These are phyloP conservation scores for Asparagopsis taxiformis DNA, from an alignment of 31 red algal species.

Conservation along the genomic window DNA sequence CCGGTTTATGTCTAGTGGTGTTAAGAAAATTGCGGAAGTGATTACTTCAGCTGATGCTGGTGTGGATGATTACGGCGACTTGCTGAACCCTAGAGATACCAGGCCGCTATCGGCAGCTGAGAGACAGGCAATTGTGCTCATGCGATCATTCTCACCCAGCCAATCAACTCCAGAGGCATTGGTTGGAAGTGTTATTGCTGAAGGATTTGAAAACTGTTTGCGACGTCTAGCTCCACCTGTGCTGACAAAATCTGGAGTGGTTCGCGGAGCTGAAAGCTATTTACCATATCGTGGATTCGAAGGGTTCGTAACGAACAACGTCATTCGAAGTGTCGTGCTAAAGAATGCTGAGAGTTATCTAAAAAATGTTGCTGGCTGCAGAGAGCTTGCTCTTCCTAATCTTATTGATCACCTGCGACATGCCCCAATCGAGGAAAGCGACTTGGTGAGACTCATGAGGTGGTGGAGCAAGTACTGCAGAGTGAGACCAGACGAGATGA, in stretches of 20 bases:
- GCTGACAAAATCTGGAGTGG: conserved; percentile 44
- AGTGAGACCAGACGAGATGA: background rate
- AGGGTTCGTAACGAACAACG: conserved; percentile 41
- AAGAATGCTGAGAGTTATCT: conserved; percentile 55
- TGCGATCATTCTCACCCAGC: conserved; percentile 58
- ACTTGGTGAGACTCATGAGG: conserved; percentile 35
- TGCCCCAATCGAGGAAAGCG: conserved; percentile 23
- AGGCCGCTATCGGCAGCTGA: conserved; percentile 52
- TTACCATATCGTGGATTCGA: conserved; percentile 58
- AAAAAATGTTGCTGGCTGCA: conserved; percentile 32
- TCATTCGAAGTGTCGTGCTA: conserved; percentile 46
- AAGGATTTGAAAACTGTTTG: conserved; percentile 53
- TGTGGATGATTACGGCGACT: conserved; percentile 14
- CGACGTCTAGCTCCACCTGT: conserved; percentile 44
- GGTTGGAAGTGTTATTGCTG: conserved; percentile 47
- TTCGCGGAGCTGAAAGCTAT: conserved; percentile 22
- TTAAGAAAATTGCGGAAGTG: conserved; percentile 44
- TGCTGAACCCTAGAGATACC: conserved; percentile 51
- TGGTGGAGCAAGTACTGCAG: conserved; percentile 48
- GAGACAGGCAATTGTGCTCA: conserved; percentile 56
- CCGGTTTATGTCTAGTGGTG: conserved; percentile 46
- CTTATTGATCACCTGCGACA: conserved; percentile 1
- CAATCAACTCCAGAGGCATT: conserved; percentile 60
- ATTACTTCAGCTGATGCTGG: conserved; percentile 15
- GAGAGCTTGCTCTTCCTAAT: conserved; percentile 18